phyloP scores from a whole-genome alignment of 139 green algal genomes.

The Pleodorina starrii region DNA sequence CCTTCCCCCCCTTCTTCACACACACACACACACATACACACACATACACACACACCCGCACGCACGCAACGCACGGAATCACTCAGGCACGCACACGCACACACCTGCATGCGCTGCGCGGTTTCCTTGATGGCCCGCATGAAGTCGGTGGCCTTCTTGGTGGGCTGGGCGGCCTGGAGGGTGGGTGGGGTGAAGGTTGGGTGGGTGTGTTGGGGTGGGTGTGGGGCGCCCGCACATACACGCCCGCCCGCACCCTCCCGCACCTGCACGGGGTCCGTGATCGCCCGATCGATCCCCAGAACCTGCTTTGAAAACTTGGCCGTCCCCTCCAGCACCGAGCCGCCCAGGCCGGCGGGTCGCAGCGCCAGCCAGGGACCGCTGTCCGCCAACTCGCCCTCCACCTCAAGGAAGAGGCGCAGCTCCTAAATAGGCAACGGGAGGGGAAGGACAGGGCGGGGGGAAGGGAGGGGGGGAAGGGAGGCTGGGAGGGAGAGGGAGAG shows the following conservation, averaged over 20 bases:
- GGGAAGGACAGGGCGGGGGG: not conserved
- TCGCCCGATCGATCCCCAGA: conserved; percentile 70
- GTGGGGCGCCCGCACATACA: no score
- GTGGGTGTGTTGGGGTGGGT: not conserved
- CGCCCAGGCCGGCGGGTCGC: conserved; percentile 62
- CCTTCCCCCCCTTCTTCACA: no score
- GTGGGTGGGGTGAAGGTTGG: not conserved
- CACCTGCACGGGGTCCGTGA: conserved; percentile 75
- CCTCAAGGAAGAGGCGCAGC: conserved; percentile 87
- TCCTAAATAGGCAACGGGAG: conserved; percentile 63
- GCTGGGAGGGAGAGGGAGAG: no score
- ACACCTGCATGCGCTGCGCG: conserved; percentile 54
- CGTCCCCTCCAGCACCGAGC: conserved; percentile 79
- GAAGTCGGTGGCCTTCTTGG: conserved; percentile 54
- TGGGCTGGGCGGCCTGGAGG: conserved; percentile 59
- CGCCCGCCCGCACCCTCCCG: no score
- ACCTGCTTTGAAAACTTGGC: conserved; percentile 82
- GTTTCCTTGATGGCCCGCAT: conserved; percentile 70
- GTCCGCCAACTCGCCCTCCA: conserved; percentile 77
- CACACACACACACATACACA: no score
- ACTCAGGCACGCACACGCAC: no score
- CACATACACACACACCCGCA: no score
- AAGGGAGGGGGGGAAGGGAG: not conserved
- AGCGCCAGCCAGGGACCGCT: conserved; percentile 75
- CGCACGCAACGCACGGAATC: no score